Base-by-base conservation (phyloP, 345 rosid species). In the Brassica rapa region DNA sequence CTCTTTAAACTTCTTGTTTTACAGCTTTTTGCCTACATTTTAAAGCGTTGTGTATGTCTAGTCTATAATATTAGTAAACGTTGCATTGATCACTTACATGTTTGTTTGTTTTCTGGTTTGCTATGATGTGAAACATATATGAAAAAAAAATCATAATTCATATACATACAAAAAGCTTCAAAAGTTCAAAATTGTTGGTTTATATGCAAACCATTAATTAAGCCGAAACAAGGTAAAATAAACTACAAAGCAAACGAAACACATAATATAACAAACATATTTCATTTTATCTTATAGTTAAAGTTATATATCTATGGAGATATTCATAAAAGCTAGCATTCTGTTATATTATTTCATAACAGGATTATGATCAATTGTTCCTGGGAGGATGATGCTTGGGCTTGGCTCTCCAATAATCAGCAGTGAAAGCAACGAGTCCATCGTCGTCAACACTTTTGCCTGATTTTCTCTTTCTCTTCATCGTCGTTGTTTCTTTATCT, bases 361-460 rank as follows among this genome's bases (percentile, higher is more conserved):
- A 39, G 5, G 5, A 60, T 49, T 69, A 62, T 3, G 65, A 24
- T 85, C 56, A 90, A 77, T 91, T 89, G 64, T 91, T 86, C 82
- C 86, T 89, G 8, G 97, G 94, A 35, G 97, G 91, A 75, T 88
- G 97, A 65, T 84, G 94, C 82, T 85, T 88, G n/a, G 91, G 56
- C 21, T 51, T 51, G 56, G 56, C 89, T 53, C 82, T 37, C 84
- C 82, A 85, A 81, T 91, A 91, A 85, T 91, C 97, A 30, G 89
- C 90, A 75, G 74, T 87, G 59, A 86, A 89, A 77, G 89, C 87
- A 16, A 84, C 88, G 56, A 89, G 86, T 63, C 82, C 82, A 66
- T 78, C 87, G 5, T 74, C 79, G 4, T 82, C 86, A 24, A 77
- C 87, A 53, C 14, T 70, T 68, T 71, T 78, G 53, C 29, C 46